A percentile compares a stretch with the other conserved stretches of the same genome.
These are phyloP conservation scores for Xerocomus amazonicus DNA, from an alignment of 1,284 basidiomycete species.

Conservation along the genomic window DNA sequence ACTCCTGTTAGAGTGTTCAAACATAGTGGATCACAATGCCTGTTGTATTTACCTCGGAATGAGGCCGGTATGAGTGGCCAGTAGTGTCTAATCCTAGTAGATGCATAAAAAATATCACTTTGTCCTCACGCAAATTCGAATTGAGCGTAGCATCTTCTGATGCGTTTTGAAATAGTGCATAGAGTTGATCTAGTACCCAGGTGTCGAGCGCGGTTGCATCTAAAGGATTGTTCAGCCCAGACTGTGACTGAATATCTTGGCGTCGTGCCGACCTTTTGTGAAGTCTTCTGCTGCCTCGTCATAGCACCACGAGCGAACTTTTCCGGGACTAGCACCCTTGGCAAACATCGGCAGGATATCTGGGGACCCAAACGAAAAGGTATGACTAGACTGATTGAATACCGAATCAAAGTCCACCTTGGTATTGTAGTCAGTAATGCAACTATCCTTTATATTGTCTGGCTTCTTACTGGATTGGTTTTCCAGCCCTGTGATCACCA, in stretches of 20 bases:
- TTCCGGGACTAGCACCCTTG: slow-evolving; percentile 66
- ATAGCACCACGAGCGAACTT: slow-evolving; percentile 76
- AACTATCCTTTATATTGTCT: neutral
- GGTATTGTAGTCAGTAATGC: slow-evolving; percentile 6
- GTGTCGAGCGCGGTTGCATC: slow-evolving; percentile 78
- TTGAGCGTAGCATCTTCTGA: slow-evolving; percentile 49
- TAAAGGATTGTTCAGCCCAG: slow-evolving; percentile 24
- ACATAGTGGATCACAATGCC: neutral
- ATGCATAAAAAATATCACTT: slow-evolving; percentile 82
- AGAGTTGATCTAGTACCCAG: slow-evolving; percentile 76
- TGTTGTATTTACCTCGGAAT: slow-evolving; percentile 52
- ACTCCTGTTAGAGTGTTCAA: slow-evolving; percentile 51
- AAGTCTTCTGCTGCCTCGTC: slow-evolving; percentile 80
- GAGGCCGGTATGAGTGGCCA: slow-evolving; percentile 85
- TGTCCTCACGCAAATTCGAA: slow-evolving; percentile 47
- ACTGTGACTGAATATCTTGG: neutral
- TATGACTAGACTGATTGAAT: slow-evolving; percentile 78
- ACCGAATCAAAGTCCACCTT: slow-evolving; percentile 87
- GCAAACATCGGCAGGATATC: slow-evolving; percentile 91
- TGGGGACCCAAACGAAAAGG: slow-evolving; percentile 85
- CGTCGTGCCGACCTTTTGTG: slow-evolving; percentile 59
- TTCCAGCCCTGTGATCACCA: slow-evolving; percentile 70
- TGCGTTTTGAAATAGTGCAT: slow-evolving; percentile 59
- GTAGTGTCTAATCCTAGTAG: slow-evolving; percentile 85
- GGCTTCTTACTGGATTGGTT: slow-evolving; percentile 69